Conservation (phyloP, 768 basidiomycete genomes). For the Hypsizygus marmoreus region DNA sequence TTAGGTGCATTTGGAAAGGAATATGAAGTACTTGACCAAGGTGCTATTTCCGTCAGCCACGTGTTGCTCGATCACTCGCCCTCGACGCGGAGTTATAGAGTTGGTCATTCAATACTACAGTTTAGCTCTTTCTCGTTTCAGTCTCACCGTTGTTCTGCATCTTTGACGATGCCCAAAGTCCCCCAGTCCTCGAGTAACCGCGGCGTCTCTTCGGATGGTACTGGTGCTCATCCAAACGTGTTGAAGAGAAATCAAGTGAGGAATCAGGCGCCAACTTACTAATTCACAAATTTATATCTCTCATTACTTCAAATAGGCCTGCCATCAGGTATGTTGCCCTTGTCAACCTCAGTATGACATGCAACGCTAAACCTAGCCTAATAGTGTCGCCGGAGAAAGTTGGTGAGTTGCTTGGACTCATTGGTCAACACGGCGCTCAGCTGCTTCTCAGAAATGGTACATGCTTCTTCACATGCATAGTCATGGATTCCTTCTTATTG, state of each 20-base stretch:
- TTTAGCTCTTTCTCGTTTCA: not conserved
- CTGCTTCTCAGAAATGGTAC: constrained; percentile 58
- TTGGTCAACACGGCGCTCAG: constrained; percentile 9
- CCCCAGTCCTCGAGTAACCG: constrained; percentile 25
- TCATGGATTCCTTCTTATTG: constrained; percentile 4
- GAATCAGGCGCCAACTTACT: constrained; percentile 7
- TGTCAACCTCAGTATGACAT: constrained; percentile 2
- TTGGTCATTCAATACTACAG: too few species aligned
- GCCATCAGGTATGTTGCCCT: constrained; percentile 47
- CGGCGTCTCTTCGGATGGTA: constrained; percentile 25
- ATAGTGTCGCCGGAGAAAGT: constrained; percentile 72
- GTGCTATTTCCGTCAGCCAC: constrained; percentile 16
- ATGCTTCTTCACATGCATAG: constrained; percentile 8
- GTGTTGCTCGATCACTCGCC: constrained; percentile 14
- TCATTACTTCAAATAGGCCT: constrained; percentile 39
- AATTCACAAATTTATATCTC: not conserved
- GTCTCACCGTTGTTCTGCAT: constrained; percentile 6
- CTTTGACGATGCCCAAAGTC: constrained; percentile 41
- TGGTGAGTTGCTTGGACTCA: constrained; percentile 44
- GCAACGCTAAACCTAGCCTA: constrained; percentile 24
- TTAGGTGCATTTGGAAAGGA: not conserved
- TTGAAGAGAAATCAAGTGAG: constrained; percentile 55
- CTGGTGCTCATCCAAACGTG: constrained; percentile 44
- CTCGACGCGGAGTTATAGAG: not conserved
- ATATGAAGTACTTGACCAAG: not conserved